Evolutionary conservation across 2,329 filamentous ascomycete species (phyloP), one percentile per base, ranked within the genome.

Genomic region (Shiraia sp.): DNA sequence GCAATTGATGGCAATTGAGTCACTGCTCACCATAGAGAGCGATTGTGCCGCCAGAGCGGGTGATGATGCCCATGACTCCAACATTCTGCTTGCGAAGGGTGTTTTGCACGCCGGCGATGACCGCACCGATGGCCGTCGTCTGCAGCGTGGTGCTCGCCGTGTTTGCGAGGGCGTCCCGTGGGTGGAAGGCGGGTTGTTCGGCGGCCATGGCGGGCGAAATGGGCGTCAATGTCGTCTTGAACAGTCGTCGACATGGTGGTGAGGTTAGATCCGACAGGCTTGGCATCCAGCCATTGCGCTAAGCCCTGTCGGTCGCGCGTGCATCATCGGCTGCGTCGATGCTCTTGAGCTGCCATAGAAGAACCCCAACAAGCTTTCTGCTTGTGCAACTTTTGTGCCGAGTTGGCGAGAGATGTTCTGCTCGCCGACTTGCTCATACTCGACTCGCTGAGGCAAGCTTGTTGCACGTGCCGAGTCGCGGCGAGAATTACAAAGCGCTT

Each of bases 11-110:
- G 19, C 42, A 32, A 34, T 31, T 35, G 32, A 10, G n/a, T 17
- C 29, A 32, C 17, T 41, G 49, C 78, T 51, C 77, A 88, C 86
- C 81, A 61, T 83, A 82, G 47, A 80, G 66, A 47, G 75, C 86
- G 65, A 92, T 87, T 35, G 86, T 86, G 63, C 85, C 77, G 54
- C 90, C 91, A 42, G 84, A 86, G 62, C 83, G 82, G 32, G 88
- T 88, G 67, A 97, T 85, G 62, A 96, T 80, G 55, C 88, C 87
- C 76, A 86, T 82, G 49, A 85, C 80, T 59, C 90, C 89, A 54
- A 93, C 77, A 71, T 96, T 96, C 68, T 82, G 79, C 76, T 84
- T 90, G 40, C 85, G 79, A 58, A 96, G 80, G 45, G 90, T 89
- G 76, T 95, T 97, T 76, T 91, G 88, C 54, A 95, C 79, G 40